Conservation (phyloP, 108 stramenopile species). For the Skeletonema grethae region DNA sequence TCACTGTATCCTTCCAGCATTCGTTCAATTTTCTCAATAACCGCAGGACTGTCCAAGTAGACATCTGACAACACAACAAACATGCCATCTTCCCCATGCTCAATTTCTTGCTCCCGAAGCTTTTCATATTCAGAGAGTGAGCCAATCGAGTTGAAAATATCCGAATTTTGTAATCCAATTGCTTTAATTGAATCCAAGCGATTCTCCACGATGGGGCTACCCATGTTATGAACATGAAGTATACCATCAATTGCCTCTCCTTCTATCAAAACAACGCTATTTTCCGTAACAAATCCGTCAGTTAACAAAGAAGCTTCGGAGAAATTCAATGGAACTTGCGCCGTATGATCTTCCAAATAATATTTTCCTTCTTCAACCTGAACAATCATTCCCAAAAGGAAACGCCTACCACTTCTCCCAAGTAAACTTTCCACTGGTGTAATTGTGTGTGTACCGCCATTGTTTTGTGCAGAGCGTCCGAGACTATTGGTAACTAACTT, state of each 20-base stretch:
- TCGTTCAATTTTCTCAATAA: conserved; percentile 74
- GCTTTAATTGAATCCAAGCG: conserved; percentile 62
- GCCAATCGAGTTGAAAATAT: conserved; percentile 68
- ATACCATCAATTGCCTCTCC: conserved; percentile 86
- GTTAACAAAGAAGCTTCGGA: conserved; percentile 56
- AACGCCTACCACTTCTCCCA: conserved; percentile 53
- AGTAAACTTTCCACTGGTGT: conserved; percentile 66
- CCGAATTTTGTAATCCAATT: conserved; percentile 63
- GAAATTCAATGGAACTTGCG: conserved; percentile 65
- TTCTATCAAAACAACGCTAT: conserved; percentile 87
- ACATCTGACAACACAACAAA: conserved; percentile 89
- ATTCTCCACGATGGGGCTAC: conserved; percentile 78
- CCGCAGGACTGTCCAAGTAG: conserved; percentile 86
- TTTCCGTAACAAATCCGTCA: conserved; percentile 82
- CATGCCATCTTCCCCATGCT: conserved; percentile 62
- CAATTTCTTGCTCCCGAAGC: conserved; percentile 58
- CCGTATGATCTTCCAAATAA: conserved; percentile 83
- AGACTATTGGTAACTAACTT: conserved; percentile 48
- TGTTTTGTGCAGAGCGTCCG: conserved; percentile 10
- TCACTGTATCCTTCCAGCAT: conserved; percentile 77
- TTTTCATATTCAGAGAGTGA: conserved; percentile 63
- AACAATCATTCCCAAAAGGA: conserved; percentile 60
- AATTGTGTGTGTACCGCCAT: conserved; percentile 27
- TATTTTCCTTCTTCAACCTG: conserved; percentile 67
- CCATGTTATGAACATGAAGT: conserved; percentile 67